A percentile compares a stretch with the other conserved stretches of the same genome.
phyloP scores from a whole-genome alignment of 1,284 basidiomycete genomes.

The Mycosarcoma mackinlayi region DNA sequence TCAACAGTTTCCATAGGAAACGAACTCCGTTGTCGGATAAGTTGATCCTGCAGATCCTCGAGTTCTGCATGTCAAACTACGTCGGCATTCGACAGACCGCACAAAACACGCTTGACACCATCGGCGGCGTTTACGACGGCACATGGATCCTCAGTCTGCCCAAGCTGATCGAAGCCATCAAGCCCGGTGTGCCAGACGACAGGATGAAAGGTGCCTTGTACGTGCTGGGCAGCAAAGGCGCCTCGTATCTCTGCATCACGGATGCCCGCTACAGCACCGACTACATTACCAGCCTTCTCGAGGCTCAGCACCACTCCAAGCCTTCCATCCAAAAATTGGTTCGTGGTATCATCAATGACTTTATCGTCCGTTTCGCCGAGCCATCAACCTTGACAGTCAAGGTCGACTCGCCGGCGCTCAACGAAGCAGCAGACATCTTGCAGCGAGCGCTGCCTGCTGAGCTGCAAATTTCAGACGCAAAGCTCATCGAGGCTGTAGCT shows the following conservation, averaged over 20 bases:
- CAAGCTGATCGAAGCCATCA: slow-evolving; percentile 76
- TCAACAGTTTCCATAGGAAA: slow-evolving; percentile 82
- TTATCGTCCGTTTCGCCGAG: slow-evolving; percentile 67
- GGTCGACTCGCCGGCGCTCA: slow-evolving; percentile 41
- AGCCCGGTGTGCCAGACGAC: slow-evolving; percentile 76
- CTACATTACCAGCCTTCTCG: slow-evolving; percentile 79
- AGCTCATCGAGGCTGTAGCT: slow-evolving; percentile 64
- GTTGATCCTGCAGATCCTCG: slow-evolving; percentile 81
- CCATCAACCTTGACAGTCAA: slow-evolving; percentile 56
- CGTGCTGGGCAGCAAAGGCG: slow-evolving; percentile 81
- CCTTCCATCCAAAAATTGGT: slow-evolving; percentile 90
- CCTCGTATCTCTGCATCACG: slow-evolving; percentile 69
- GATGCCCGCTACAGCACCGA: slow-evolving; percentile 78
- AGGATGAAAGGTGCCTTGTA: slow-evolving; percentile 95
- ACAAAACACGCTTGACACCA: slow-evolving; percentile 78
- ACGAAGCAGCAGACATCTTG: slow-evolving; percentile 30
- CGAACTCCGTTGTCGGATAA: slow-evolving; percentile 83
- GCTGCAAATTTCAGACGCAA: slow-evolving; percentile 35
- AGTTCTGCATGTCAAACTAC: slow-evolving; percentile 76
- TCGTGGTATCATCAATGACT: slow-evolving; percentile 77
- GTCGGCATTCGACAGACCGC: slow-evolving; percentile 73
- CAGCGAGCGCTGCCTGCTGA: slow-evolving; percentile 21
- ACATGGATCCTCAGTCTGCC: slow-evolving; percentile 81
- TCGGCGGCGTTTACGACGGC: slow-evolving; percentile 82
- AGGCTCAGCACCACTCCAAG: slow-evolving; percentile 91